These are phyloP conservation scores for Coniferiporia weirii DNA, from an alignment of 1,284 basidiomycete genomes.

Conservation along the genomic window DNA sequence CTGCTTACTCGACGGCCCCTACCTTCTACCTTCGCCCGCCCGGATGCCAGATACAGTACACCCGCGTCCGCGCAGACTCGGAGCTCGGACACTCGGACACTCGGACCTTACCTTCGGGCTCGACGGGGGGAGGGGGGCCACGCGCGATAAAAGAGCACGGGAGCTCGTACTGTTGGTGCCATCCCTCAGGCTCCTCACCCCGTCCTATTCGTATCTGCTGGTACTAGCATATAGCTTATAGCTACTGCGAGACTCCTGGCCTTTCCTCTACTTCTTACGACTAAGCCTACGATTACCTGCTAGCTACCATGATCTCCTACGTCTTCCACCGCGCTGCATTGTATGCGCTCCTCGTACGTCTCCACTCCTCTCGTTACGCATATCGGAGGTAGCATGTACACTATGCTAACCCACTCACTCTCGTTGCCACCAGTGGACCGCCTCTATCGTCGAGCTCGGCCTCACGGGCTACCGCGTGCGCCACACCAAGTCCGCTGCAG, in stretches of 20 bases:
- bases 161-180: too few species aligned
- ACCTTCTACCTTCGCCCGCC: too few species aligned
- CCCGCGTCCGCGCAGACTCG: too few species aligned
- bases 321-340: not conserved
- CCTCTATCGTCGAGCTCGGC: conserved; percentile 12
- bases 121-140: too few species aligned
- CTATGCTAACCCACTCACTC: not conserved
- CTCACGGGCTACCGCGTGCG: conserved; percentile 17
- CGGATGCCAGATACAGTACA: too few species aligned
- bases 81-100: too few species aligned
- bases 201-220: too few species aligned
- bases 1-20: too few species aligned
- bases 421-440: not conserved
- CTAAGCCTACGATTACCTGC: not conserved
- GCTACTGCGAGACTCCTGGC: not conserved
- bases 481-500: conserved; percentile 2
- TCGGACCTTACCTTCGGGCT: too few species aligned
- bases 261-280: not conserved
- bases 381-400: not conserved
- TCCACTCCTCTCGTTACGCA: not conserved
- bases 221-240: not conserved
- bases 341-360: not conserved
- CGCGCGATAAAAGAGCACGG: too few species aligned
- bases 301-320: not conserved
- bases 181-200: too few species aligned